phyloP scores from a whole-genome alignment of 495 filamentous ascomycete genomes.

The Tetracladium setigerum region DNA sequence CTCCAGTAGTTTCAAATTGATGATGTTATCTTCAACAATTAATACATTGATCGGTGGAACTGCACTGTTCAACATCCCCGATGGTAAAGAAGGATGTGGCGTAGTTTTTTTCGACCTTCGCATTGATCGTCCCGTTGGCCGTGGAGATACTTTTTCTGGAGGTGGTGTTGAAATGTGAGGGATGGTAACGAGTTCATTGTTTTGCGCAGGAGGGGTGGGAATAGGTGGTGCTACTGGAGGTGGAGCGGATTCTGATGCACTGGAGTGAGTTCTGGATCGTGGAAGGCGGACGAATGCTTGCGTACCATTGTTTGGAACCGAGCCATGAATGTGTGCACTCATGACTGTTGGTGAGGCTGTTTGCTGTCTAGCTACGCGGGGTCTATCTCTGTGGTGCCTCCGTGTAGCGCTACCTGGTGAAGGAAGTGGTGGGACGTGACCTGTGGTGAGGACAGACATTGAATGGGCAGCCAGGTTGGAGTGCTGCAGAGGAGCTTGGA shows the following conservation, averaged over 20 bases:
- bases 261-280: constrained; percentile 43
- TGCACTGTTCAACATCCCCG: constrained; percentile 69
- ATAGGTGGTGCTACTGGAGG: constrained; percentile 43
- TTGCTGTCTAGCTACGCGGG: constrained; percentile 58
- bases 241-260: constrained; percentile 32
- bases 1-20: constrained; percentile 88
- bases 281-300: constrained; percentile 21
- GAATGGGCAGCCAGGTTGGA: constrained; percentile 31
- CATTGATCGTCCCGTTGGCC: constrained; percentile 37
- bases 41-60: constrained; percentile 96
- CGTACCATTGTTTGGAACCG: constrained; percentile 28
- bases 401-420: constrained; percentile 64
- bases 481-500: constrained; percentile 31
- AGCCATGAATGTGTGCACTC: constrained; percentile 22
- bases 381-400: constrained; percentile 35
- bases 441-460: constrained; percentile 73
- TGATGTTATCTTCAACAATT: constrained; percentile 97
- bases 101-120: constrained; percentile 39
- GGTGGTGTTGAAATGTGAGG: constrained; percentile 46
- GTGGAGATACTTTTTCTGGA: constrained; percentile 53
- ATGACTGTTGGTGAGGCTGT: constrained; percentile 75
- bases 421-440: constrained; percentile 71
- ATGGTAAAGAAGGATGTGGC: constrained; percentile 42
- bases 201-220: constrained; percentile 43
- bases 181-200: constrained; percentile 18